A percentile compares a stretch with the other conserved stretches of the same genome.
Conservation (phyloP, 352 stramenopile genomes). For the Globisporangium ultimum region DNA sequence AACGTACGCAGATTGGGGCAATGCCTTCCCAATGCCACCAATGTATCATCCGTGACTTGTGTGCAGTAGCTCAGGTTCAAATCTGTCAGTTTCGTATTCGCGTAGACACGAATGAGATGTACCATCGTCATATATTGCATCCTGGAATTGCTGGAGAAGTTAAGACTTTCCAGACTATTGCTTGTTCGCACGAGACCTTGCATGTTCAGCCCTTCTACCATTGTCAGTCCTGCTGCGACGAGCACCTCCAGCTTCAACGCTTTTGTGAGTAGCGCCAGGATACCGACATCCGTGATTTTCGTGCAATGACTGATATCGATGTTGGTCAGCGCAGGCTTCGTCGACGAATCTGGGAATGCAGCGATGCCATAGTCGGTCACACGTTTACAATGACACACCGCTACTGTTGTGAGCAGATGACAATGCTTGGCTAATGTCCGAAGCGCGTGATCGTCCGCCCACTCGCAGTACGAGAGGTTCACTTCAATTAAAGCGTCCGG, state of each 20-base stretch:
- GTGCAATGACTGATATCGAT: slow-evolving; percentile 57
- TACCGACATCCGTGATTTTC: slow-evolving; percentile 49
- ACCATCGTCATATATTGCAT: slow-evolving; percentile 42
- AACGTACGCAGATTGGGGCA: slow-evolving; percentile 38
- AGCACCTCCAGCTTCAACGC: slow-evolving; percentile 31
- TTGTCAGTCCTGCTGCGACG: slow-evolving; percentile 34
- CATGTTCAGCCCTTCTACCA: slow-evolving; percentile 56
- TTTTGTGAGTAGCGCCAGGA: slow-evolving; percentile 52
- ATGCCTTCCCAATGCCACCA: slow-evolving; percentile 39
- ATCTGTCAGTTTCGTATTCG: slow-evolving; percentile 23
- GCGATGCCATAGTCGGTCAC: slow-evolving; percentile 71
- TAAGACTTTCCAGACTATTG: slow-evolving; percentile 26
- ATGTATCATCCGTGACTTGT: slow-evolving; percentile 49
- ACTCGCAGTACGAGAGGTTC: slow-evolving; percentile 63
- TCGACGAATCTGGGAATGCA: slow-evolving; percentile 43
- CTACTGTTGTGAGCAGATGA: slow-evolving; percentile 25
- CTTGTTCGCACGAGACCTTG: slow-evolving; percentile 36
- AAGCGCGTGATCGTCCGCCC: slow-evolving; percentile 53
- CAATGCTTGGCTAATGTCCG: slow-evolving; percentile 41
- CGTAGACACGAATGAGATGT: slow-evolving; percentile 38
- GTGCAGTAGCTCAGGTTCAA: slow-evolving; percentile 57
- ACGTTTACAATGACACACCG: slow-evolving; percentile 42
- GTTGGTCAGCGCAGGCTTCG: slow-evolving; percentile 22
- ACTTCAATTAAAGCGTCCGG: slow-evolving; percentile 33
- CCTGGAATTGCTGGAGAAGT: slow-evolving; percentile 27